Percentiles rank a stretch among this genome's conserved stretches.
Evolutionary conservation across 805 yeast genomes (phyloP).

Genomic region (Starmerella stigmatis): DNA sequence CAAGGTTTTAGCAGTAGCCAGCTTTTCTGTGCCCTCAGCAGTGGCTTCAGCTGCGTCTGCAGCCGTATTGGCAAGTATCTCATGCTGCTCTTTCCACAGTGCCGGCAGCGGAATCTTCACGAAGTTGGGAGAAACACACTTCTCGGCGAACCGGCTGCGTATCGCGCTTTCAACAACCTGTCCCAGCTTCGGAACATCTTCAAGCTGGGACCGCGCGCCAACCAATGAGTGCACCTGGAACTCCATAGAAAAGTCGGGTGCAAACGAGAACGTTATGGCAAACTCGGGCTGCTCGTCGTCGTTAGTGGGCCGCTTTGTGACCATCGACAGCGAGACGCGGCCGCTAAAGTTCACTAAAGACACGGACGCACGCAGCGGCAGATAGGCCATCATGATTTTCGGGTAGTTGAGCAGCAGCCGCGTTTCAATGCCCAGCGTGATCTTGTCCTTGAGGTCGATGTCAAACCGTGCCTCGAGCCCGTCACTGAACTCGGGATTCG

Average conservation of each 20-base stretch:
- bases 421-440: constrained; percentile 73
- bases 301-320: constrained; percentile 11
- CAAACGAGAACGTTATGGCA: constrained; percentile 76
- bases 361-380: constrained; percentile 77
- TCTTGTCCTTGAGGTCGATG: constrained; percentile 72
- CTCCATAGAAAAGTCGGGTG: constrained; percentile 83
- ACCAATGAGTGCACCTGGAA: constrained; percentile 79
- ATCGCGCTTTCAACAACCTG: constrained; percentile 72
- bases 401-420: constrained; percentile 67
- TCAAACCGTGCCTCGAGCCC: constrained; percentile 71
- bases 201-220: constrained; percentile 85
- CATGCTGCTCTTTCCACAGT: constrained; percentile 15
- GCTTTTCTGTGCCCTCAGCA: constrained; percentile 8
- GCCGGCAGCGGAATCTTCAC: constrained; percentile 70
- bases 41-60: constrained; percentile 12
- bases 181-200: constrained; percentile 85
- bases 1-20: constrained; percentile 1
- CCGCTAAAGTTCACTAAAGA: constrained; percentile 88
- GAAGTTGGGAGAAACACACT: constrained; percentile 89
- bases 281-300: constrained; percentile 33
- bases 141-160: constrained; percentile 79
- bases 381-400: constrained; percentile 67
- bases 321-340: constrained; percentile 61
- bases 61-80: background rate
- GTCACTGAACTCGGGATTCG: constrained; percentile 21